Conservation (phyloP, 805 yeast species). For the Wickerhamiella parazyma region DNA sequence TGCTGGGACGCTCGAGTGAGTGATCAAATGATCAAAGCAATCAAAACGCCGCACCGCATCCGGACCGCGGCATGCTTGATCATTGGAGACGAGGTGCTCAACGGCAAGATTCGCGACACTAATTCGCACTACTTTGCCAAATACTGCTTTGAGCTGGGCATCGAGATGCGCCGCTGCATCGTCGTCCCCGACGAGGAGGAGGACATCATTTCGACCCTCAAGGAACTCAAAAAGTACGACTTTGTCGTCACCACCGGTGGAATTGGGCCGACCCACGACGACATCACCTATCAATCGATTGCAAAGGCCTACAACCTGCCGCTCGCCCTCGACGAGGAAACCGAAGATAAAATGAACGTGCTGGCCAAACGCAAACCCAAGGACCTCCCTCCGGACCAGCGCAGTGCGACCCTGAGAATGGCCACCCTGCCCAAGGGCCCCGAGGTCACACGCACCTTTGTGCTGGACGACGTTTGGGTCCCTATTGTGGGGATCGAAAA, state of each 20-base stretch:
- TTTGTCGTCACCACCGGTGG: constrained; percentile 59
- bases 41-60: constrained; percentile 11
- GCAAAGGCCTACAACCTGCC: constrained; percentile 48
- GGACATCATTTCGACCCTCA: constrained; percentile 46
- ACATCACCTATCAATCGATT: constrained; percentile 66
- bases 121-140: constrained; percentile 63
- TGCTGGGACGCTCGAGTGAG: too few relatives aligned
- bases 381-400: constrained; percentile 28
- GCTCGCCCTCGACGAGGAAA: constrained; percentile 39
- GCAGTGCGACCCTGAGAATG: constrained; percentile 59
- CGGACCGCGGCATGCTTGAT: constrained; percentile 29
- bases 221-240: constrained; percentile 42
- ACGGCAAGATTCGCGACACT: constrained; percentile 71
- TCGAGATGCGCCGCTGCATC: constrained; percentile 49
- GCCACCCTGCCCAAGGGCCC: constrained; percentile 53
- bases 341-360: constrained; percentile 45
- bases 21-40: constrained; percentile 6
- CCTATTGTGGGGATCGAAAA: constrained; percentile 61
- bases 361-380: constrained; percentile 22
- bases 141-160: constrained; percentile 52
- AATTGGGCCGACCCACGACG: constrained; percentile 87
- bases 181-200: constrained; percentile 66
- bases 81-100: constrained; percentile 80
- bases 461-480: constrained; percentile 56
- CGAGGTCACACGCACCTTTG: constrained; percentile 26